These are phyloP conservation scores for Iris macrosiphon DNA, from an alignment of 106 monocot species.

Conservation along the genomic window DNA sequence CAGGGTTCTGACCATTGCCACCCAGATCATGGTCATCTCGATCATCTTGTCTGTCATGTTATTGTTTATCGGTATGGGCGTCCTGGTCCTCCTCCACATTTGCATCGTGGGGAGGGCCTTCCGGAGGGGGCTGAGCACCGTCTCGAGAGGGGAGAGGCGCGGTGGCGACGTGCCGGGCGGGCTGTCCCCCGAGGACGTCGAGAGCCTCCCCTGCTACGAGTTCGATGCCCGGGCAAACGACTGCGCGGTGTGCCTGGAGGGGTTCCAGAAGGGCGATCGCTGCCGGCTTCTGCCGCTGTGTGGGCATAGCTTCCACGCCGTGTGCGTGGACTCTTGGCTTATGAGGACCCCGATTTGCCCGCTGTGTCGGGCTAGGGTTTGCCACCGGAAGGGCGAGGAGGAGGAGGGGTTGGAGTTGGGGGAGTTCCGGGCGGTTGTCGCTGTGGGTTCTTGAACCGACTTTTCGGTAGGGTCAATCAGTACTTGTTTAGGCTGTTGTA, in stretches of 20 bases:
- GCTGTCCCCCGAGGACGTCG: conserved; percentile 38
- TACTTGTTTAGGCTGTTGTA: no score
- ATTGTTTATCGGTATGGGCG: conserved; percentile 18
- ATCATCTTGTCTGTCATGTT: conserved; percentile 18
- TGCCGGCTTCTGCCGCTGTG: conserved; percentile 49
- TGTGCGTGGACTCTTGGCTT: conserved; percentile 58
- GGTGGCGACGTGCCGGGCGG: neutral
- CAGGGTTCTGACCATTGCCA: conserved; percentile 11
- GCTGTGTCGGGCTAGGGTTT: conserved; percentile 28
- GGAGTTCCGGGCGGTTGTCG: neutral
- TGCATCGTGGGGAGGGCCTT: conserved; percentile 23
- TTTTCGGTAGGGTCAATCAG: no score
- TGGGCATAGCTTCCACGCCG: conserved; percentile 47
- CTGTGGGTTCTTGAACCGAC: neutral
- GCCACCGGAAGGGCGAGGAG: neutral
- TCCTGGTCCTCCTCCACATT: conserved; percentile 29
- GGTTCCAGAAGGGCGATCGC: conserved; percentile 30
- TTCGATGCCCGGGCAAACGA: conserved; percentile 10
- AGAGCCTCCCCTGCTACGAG: conserved; percentile 39
- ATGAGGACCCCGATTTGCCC: conserved; percentile 36
- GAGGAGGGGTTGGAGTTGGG: neutral
- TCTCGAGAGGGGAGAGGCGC: neutral
- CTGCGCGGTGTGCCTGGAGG: conserved; percentile 54
- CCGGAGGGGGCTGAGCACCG: conserved; percentile 7
- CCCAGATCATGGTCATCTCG: conserved; percentile 28